Evolutionary conservation across 495 filamentous ascomycete species (phyloP).

Genomic region (Xylaria nigripes): DNA sequence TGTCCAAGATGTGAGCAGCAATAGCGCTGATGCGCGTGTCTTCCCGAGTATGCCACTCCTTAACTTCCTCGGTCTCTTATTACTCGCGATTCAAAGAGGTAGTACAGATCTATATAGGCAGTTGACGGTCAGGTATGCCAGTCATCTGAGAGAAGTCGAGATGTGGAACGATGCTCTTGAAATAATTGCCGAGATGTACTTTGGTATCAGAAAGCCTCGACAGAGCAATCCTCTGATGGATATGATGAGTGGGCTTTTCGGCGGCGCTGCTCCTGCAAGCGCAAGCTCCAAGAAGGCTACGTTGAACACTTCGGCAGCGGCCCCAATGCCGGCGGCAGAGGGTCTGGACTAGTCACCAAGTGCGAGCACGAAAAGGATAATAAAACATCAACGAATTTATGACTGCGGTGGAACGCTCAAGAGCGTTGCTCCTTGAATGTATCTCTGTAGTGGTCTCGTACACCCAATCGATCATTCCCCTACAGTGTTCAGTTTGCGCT

Average conservation of each 20-base stretch:
- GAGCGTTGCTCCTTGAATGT: too few relatives aligned
- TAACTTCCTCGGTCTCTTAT: constrained; percentile 80
- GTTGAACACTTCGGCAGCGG: constrained; percentile 36
- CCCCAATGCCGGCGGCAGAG: constrained; percentile 42
- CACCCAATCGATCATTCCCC: too few relatives aligned
- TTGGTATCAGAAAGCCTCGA: constrained; percentile 80
- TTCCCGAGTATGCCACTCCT: constrained; percentile 83
- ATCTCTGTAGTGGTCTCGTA: too few relatives aligned
- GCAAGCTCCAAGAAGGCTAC: constrained; percentile 34
- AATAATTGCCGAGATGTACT: constrained; percentile 92
- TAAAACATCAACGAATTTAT: too few relatives aligned
- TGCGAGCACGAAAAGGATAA: too few relatives aligned
- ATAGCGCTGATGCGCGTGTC: constrained; percentile 64
- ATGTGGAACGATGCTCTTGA: constrained; percentile 79
- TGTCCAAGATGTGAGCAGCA: constrained; percentile 74
- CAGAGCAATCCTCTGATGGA: constrained; percentile 87
- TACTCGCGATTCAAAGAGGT: constrained; percentile 77
- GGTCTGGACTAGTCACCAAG: constrained; percentile 47
- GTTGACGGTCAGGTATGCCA: constrained; percentile 70
- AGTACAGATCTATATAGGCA: constrained; percentile 71
- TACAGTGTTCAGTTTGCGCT: too few relatives aligned
- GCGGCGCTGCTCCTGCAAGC: constrained; percentile 49
- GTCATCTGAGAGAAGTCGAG: constrained; percentile 61
- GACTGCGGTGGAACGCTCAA: too few relatives aligned
- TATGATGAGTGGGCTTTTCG: constrained; percentile 95